Evolutionary conservation across 148 eudicot species (phyloP), one percentile per base, ranked within the genome.

Genomic region (Amaranthus palmeri): DNA sequence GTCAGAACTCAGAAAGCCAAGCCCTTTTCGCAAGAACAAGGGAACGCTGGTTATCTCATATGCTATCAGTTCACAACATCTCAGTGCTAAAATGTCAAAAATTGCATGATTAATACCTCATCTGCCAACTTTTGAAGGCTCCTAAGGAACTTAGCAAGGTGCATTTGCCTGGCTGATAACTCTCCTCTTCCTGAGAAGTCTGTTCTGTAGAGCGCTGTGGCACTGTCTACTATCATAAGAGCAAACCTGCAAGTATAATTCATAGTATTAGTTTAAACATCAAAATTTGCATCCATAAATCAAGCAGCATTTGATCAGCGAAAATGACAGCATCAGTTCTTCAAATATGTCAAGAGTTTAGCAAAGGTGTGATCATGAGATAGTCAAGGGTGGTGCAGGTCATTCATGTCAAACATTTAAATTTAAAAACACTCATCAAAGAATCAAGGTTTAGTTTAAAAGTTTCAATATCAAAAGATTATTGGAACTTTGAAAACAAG

Each of bases 171-270:
- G 45, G 98, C 98, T 53, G 98, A 93, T 74, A 93, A 74, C 80
- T 93, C 98, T 78, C 98, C 98, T 52, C 98, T 91, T 63, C 98
- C 98, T 51, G 97, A 95, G 76, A 95, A 95, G 78, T 91, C 93
- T 52, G 97, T 95, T 79, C 98, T 85, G 79, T 95, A 95, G 49
- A 95, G 96, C 59, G 98, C 97, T 57, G 98, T 95, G 13, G 98
- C 98, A 81, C 97, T 95, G 75, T 95, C 98, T 70, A 91, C 91
- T 74, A 89, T 86, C 98, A 95, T 88, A 42, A 95, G 96, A 55
- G 97, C 98, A 81, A 91, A 95, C 83, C 98, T 93, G 85, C 50
- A 68, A 67, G 49, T 70, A 70, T 60, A 60, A 74, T 60, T 18
- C 7, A 5, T 25, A n/a, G n/a, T n/a, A 14, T 62, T 51, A 72